Evolutionary conservation across 768 basidiomycete genomes (phyloP).

Genomic region (Russula sp.): DNA sequence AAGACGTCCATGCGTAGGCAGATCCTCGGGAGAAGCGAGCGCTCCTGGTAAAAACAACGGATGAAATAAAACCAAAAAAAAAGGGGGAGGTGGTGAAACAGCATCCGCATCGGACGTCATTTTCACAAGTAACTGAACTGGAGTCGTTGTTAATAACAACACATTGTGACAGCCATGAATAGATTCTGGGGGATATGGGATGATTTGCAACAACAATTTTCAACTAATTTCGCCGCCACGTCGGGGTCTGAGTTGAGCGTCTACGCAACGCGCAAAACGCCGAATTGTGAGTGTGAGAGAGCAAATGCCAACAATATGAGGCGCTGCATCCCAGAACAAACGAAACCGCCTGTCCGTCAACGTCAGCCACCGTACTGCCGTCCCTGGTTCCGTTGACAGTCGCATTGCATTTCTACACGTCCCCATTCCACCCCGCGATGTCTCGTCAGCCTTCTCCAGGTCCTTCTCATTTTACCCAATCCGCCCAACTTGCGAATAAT

Average conservation of each 20-base stretch:
- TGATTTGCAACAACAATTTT: background rate
- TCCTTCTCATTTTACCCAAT: constrained; percentile 26
- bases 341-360: constrained; percentile 14
- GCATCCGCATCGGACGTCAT: constrained; percentile 9
- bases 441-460: constrained; percentile 47
- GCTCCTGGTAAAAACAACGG: background rate
- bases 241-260: background rate
- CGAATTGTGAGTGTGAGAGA: constrained; percentile 32
- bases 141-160: background rate
- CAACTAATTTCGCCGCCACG: background rate
- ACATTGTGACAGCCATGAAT: background rate
- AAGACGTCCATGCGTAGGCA: background rate
- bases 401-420: constrained; percentile 30
- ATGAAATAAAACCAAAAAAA: background rate
- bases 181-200: background rate
- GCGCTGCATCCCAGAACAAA: constrained; percentile 10
- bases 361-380: constrained; percentile 30
- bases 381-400: constrained; percentile 28
- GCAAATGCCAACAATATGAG: constrained; percentile 15
- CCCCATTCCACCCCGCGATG: constrained; percentile 48
- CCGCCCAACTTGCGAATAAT: constrained; percentile 10
- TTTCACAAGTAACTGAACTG: background rate
- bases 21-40: constrained; percentile 6
- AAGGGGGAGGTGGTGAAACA: background rate
- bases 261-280: constrained; percentile 29